Conservation (phyloP, 2,329 filamentous ascomycete genomes). For the Plenodomus tracheiphilus region DNA sequence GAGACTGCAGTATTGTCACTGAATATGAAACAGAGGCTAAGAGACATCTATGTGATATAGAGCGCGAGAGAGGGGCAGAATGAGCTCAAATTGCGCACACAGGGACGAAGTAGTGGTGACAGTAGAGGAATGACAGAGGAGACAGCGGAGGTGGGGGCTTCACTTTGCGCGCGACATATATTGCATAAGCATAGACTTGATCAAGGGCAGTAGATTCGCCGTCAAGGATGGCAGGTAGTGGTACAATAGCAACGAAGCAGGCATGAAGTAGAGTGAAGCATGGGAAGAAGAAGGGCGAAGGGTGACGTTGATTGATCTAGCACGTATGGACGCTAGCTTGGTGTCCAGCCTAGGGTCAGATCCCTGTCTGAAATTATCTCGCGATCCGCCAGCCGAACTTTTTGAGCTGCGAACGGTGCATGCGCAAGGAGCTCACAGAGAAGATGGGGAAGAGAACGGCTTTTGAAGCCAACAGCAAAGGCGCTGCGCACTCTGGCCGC, state of each 20-base stretch:
- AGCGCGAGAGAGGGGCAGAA: no score
- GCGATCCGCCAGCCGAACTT: conserved; percentile 14
- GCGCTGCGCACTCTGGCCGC: conserved; percentile 19
- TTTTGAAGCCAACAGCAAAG: conserved; percentile 32
- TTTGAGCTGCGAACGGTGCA: conserved; percentile 11
- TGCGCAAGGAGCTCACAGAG: conserved; percentile 7
- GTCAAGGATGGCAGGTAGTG: no score
- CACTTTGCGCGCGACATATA: no score
- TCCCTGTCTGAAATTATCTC: conserved; percentile 19
- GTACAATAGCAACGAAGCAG: not conserved
- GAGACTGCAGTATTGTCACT: no score
- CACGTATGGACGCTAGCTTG: conserved; percentile 12
- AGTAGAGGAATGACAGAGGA: no score
- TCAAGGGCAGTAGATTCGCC: no score
- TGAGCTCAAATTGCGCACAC: no score
- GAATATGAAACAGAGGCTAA: no score
- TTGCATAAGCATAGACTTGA: no score
- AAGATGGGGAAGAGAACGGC: conserved; percentile 40
- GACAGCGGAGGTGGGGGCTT: no score
- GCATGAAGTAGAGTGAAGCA: not conserved
- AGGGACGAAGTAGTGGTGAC: no score
- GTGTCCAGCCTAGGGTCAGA: not conserved
- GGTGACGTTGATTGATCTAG: conserved; percentile 12
- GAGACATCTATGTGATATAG: no score
- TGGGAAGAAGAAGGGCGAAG: not conserved